These are phyloP conservation scores for Pseudogymnoascus sp. DNA, from an alignment of 2,329 filamentous ascomycete genomes.

Conservation along the genomic window DNA sequence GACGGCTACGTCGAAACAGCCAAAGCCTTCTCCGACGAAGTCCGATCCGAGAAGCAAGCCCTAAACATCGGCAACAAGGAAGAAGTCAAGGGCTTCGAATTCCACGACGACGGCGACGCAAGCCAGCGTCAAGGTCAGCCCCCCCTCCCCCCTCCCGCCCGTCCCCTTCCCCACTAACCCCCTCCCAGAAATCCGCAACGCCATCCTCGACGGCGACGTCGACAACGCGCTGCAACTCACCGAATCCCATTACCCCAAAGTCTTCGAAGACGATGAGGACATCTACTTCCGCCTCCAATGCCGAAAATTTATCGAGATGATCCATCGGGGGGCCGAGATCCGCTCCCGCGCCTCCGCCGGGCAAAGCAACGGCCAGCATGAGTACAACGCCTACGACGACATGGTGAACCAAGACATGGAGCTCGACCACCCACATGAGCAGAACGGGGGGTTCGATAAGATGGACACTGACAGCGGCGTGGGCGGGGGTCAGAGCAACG, in stretches of 20 bases:
- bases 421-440: constrained; percentile 41
- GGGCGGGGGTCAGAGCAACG: constrained; percentile 11
- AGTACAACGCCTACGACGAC: constrained; percentile 30
- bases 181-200: constrained; percentile 65
- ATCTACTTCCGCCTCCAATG: constrained; percentile 84
- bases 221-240: constrained; percentile 82
- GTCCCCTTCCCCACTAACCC: not conserved
- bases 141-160: not conserved
- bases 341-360: constrained; percentile 27
- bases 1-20: constrained; percentile 95
- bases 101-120: constrained; percentile 77
- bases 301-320: constrained; percentile 93
- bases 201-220: constrained; percentile 86
- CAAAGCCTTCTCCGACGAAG: constrained; percentile 75
- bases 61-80: constrained; percentile 49
- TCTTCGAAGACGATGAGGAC: constrained; percentile 70
- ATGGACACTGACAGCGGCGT: constrained; percentile 46
- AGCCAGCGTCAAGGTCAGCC: constrained; percentile 75
- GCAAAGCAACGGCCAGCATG: constrained; percentile 27
- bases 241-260: constrained; percentile 66
- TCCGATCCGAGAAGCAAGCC: constrained; percentile 62
- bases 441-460: constrained; percentile 35
- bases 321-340: constrained; percentile 62
- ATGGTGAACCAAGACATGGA: constrained; percentile 38
- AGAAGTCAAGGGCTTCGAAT: constrained; percentile 50